Conservation (phyloP, 116 monocot genomes). For the Iris pallida region DNA sequence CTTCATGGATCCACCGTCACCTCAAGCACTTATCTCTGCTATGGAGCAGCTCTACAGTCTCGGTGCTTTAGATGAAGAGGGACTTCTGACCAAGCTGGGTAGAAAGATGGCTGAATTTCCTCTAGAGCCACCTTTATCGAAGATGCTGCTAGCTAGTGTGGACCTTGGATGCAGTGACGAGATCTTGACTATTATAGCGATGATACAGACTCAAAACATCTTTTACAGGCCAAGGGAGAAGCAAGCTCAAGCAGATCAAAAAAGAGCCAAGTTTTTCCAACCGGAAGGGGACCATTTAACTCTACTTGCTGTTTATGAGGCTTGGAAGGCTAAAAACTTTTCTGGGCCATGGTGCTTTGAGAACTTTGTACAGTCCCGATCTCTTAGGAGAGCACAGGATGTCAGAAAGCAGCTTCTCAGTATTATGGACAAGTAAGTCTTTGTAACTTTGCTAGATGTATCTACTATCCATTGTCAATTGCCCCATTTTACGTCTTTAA, state of each 20-base stretch:
- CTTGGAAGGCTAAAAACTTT: slow-evolving; percentile 97
- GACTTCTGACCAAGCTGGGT: slow-evolving; percentile 81
- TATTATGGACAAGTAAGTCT: slow-evolving; percentile 85
- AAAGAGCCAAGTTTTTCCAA: slow-evolving; percentile 92
- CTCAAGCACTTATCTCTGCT: slow-evolving; percentile 82
- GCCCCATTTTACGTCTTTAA: too few species aligned
- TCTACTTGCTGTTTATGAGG: slow-evolving; percentile 94
- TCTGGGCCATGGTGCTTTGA: slow-evolving; percentile 99
- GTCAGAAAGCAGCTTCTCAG: slow-evolving; percentile 92
- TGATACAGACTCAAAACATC: slow-evolving; percentile 92
- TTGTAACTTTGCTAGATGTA: slow-evolving; percentile 7
- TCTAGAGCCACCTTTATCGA: slow-evolving; percentile 79
- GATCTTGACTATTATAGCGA: slow-evolving; percentile 91
- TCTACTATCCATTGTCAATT: too few species aligned
- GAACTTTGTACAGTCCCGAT: slow-evolving; percentile 93
- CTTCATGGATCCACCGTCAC: slow-evolving; percentile 91
- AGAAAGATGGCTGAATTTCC: slow-evolving; percentile 99
- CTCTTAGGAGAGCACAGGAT: slow-evolving; percentile 91
- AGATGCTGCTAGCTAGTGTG: slow-evolving; percentile 93
- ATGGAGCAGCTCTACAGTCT: slow-evolving; percentile 86
- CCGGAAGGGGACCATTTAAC: slow-evolving; percentile 96
- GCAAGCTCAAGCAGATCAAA: slow-evolving; percentile 94
- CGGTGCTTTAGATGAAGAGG: slow-evolving; percentile 88
- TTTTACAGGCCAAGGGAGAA: slow-evolving; percentile 96
- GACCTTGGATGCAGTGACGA: slow-evolving; percentile 97